Percentiles rank a stretch among this genome's conserved stretches.
Evolutionary conservation across 2,329 filamentous ascomycete genomes (phyloP).

Genomic region (Colletotrichum sublineola): DNA sequence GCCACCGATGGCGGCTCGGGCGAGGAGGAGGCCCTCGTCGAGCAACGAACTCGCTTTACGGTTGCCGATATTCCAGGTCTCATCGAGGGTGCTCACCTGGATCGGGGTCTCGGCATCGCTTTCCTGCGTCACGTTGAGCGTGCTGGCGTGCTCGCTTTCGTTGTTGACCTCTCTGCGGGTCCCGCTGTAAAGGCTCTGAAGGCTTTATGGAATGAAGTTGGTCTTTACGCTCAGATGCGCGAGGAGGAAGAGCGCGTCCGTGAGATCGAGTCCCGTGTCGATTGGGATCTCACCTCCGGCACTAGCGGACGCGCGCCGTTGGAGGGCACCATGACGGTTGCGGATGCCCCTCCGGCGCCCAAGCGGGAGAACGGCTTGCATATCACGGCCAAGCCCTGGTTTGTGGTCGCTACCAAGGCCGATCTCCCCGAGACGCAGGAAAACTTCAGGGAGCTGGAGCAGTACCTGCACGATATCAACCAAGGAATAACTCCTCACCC

Average conservation of each 20-base stretch:
- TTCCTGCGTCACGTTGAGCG: slow-evolving; percentile 96
- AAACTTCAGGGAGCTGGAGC: slow-evolving; percentile 78
- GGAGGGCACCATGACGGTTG: slow-evolving; percentile 46
- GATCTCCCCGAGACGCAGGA: slow-evolving; percentile 83
- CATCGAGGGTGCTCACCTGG: slow-evolving; percentile 91
- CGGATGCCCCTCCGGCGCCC: slow-evolving; percentile 48
- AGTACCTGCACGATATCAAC: slow-evolving; percentile 78
- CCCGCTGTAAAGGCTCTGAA: slow-evolving; percentile 85
- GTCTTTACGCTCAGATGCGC: slow-evolving; percentile 84
- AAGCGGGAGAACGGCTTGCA: slow-evolving; percentile 63
- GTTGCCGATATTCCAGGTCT: slow-evolving; percentile 96
- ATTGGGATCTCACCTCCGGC: slow-evolving; percentile 70
- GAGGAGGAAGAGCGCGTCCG: slow-evolving; percentile 79
- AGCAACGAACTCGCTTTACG: slow-evolving; percentile 82
- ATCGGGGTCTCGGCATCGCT: slow-evolving; percentile 89
- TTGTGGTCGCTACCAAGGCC: slow-evolving; percentile 93
- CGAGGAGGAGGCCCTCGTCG: slow-evolving; percentile 61
- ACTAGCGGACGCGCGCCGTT: slow-evolving; percentile 43
- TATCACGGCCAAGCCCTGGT: slow-evolving; percentile 96
- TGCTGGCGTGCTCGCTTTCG: slow-evolving; percentile 92
- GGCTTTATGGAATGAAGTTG: slow-evolving; percentile 90
- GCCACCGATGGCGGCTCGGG: slow-evolving; percentile 50
- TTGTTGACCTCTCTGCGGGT: slow-evolving; percentile 85
- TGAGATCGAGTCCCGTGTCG: slow-evolving; percentile 68
- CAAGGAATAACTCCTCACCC: slow-evolving; percentile 77